Base-by-base conservation (phyloP, 1,284 basidiomycete species). In the Flammula alnicola region DNA sequence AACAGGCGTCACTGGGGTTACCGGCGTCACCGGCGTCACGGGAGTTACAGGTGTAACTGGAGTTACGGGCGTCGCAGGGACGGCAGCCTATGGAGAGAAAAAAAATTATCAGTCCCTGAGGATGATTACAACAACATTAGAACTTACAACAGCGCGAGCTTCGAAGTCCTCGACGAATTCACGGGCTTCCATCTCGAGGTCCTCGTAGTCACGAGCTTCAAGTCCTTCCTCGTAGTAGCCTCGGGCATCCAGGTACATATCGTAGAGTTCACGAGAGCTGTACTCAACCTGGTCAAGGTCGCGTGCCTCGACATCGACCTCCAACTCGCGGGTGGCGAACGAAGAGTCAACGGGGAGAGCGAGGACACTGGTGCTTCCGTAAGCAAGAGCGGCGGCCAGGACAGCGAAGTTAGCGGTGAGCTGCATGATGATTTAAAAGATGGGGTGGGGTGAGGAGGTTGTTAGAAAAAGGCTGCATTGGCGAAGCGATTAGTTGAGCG, bases 371-470 rank as follows among this genome's bases (percentile, higher is more conserved):
- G 58, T 47, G 39, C 47, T 43, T 12, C 47, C 33, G 47, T 33
- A 40, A 30, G 49, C 56, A 27, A 60, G 52, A 31, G 52, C 52
- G 46, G 58, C 35, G 38, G 58, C 58, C 46, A 60, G 50, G 29
- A 60, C 43, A 50, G 52, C 52, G 38, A 60, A 49, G 50, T 60
- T 60, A 36, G 54, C 49, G 52, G 58, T 54, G 50, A 60, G 56
- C 50, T 60, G 54, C 58, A 60, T 60, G 52, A 49, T 55, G 44
- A 37, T 40, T 47, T 38, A 33, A 49, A 51, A 39, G 26, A 42
- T 48, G 29, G 41, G 45, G 43, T 39, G 47, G 26, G 20, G 30
- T 38, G 44, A 32, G 23, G 37, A 41, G 49, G 36, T 19, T 14
- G 40, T 57, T 41, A 55, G 45, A 52, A 49, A 50, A 52, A 47